Percentiles rank a stretch among this genome's conserved stretches.
These are phyloP conservation scores for Acanthamoeba castellanii DNA, from an alignment of 208 protist species.

Conservation along the genomic window DNA sequence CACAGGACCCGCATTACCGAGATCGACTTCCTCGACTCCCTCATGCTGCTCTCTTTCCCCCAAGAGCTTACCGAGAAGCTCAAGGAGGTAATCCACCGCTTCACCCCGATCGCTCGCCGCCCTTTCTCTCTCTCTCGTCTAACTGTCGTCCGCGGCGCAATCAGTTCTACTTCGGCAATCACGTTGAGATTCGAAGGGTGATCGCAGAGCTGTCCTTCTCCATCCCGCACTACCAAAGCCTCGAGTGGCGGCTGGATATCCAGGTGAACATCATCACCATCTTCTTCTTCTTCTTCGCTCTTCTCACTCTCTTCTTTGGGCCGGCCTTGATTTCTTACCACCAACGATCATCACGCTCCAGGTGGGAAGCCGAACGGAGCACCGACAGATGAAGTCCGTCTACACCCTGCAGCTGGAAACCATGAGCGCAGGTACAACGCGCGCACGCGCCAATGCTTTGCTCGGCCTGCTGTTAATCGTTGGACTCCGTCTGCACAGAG, in stretches of 20 bases:
- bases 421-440: not conserved
- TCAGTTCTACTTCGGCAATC: slow-evolving; percentile 60
- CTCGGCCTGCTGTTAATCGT: not conserved
- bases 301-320: not conserved
- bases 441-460: too few relatives aligned
- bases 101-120: not conserved
- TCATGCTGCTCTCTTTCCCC: slow-evolving; percentile 66
- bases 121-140: not conserved
- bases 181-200: slow-evolving; percentile 59
- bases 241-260: slow-evolving; percentile 71
- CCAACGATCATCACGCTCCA: not conserved
- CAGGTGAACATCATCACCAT: slow-evolving; percentile 4
- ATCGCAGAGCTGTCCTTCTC: slow-evolving; percentile 70
- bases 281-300: not conserved
- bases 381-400: slow-evolving; percentile 62
- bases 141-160: not conserved
- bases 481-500: slow-evolving; percentile 11
- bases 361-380: slow-evolving; percentile 62
- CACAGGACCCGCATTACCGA: slow-evolving; percentile 51
- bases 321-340: not conserved
- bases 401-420: slow-evolving; percentile 64
- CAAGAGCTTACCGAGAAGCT: slow-evolving; percentile 56
- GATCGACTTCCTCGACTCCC: slow-evolving; percentile 65
- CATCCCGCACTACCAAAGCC: slow-evolving; percentile 61
- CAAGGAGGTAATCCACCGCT: slow-evolving; percentile 51